Conservation (phyloP, 768 basidiomycete genomes). For the Hygrophoropsis aurantiaca region DNA sequence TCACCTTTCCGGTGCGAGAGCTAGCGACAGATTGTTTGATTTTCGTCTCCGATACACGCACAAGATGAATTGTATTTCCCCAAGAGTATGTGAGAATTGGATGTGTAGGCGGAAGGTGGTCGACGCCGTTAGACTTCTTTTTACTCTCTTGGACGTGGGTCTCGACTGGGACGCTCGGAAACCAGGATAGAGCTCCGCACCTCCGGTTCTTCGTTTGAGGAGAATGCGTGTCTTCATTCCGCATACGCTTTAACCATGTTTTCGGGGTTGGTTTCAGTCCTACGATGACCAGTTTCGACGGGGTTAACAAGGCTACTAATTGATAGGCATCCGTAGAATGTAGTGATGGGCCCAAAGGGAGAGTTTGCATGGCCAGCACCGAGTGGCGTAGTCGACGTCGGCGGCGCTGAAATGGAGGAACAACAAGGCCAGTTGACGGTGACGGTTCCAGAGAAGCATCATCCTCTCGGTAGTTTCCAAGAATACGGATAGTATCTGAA, state of each 20-base stretch:
- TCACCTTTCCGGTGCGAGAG: slow-evolving; percentile 58
- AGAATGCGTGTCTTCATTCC: slow-evolving; percentile 46
- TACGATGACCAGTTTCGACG: slow-evolving; percentile 88
- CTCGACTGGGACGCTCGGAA: slow-evolving; percentile 53
- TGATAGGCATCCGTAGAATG: slow-evolving; percentile 81
- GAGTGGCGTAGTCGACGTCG: slow-evolving; percentile 58
- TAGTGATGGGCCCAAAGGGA: slow-evolving; percentile 74
- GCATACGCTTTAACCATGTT: slow-evolving; percentile 84
- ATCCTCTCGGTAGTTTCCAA: slow-evolving; percentile 84
- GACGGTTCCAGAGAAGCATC: slow-evolving; percentile 14
- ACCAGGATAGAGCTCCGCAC: slow-evolving; percentile 79
- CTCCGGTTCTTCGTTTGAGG: slow-evolving; percentile 45
- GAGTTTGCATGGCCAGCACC: slow-evolving; percentile 74
- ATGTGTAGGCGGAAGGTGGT: slow-evolving; percentile 28
- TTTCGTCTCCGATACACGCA: slow-evolving; percentile 64
- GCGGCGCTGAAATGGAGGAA: slow-evolving; percentile 31
- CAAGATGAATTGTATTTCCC: slow-evolving; percentile 65
- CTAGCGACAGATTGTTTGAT: slow-evolving; percentile 49
- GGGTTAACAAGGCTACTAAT: slow-evolving; percentile 83
- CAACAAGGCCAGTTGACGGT: slow-evolving; percentile 18
- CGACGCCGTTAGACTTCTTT: slow-evolving; percentile 18
- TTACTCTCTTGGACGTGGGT: slow-evolving; percentile 4
- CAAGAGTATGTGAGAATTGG: slow-evolving; percentile 86
- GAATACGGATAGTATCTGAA: slow-evolving; percentile 87
- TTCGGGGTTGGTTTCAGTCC: slow-evolving; percentile 89